phyloP scores from a whole-genome alignment of 345 rosid genomes.

The Eucalyptus marginata region DNA sequence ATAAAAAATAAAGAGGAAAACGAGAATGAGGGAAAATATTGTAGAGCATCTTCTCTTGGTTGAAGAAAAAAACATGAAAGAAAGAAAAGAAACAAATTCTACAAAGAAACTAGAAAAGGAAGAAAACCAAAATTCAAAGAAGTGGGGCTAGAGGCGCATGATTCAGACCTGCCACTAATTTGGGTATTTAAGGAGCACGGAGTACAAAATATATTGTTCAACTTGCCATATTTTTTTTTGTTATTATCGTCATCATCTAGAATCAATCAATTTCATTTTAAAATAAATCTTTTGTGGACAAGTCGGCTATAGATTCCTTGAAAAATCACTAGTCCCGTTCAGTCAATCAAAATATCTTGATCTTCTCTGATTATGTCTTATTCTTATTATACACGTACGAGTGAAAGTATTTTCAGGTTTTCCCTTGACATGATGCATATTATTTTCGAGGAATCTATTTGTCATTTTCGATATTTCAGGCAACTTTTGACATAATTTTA shows the following conservation, averaged over 20 bases:
- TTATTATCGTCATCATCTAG: fast-evolving
- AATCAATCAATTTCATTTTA: background rate
- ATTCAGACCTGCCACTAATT: background rate
- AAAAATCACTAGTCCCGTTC: background rate
- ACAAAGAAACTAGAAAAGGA: background rate
- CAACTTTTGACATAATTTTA: background rate
- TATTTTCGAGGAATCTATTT: background rate
- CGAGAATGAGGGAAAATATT: background rate
- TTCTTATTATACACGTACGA: background rate
- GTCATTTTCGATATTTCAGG: background rate
- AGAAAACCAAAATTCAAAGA: background rate
- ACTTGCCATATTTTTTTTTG: no score
- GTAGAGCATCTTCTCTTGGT: background rate
- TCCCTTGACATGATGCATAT: background rate
- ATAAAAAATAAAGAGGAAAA: background rate
- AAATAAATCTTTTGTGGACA: background rate
- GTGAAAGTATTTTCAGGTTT: background rate
- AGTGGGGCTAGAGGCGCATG: background rate
- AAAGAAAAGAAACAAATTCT: background rate
- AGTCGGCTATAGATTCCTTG: no score
- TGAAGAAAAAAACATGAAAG: background rate
- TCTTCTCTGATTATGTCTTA: background rate
- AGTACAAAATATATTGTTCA: no score
- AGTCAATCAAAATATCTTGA: background rate
- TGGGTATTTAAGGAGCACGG: no score